Percentiles rank a stretch among this genome's conserved stretches.
Conservation (phyloP, 768 basidiomycete species). For the Phallus indusiatus region DNA sequence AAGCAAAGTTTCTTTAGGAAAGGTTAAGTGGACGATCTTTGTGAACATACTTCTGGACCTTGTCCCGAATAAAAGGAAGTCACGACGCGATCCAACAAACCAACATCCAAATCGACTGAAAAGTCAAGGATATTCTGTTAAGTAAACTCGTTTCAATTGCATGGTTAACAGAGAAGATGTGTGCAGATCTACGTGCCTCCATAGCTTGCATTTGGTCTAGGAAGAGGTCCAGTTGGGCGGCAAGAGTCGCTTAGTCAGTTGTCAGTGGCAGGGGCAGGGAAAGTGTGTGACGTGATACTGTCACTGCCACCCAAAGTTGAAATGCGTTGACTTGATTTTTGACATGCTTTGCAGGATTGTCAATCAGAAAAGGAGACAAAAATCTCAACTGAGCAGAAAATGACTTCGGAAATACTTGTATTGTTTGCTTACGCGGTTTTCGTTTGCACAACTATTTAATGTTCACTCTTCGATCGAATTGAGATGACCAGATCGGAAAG, state of each 20-base stretch:
- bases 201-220: not conserved
- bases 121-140: slow-evolving; percentile 31
- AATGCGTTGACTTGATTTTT: no score
- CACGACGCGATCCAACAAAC: slow-evolving; percentile 34
- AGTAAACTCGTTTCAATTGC: not conserved
- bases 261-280: no score
- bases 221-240: not conserved
- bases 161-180: not conserved
- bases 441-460: no score
- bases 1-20: not conserved
- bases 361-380: no score
- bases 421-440: no score
- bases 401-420: no score
- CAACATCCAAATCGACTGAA: slow-evolving; percentile 32
- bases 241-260: slow-evolving; percentile 1
- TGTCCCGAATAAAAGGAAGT: slow-evolving; percentile 32
- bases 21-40: not conserved
- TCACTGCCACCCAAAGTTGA: no score
- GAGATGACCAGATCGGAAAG: no score
- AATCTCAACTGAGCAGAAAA: no score
- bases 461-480: no score
- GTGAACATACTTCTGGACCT: slow-evolving; percentile 28
- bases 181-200: not conserved
- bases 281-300: no score
- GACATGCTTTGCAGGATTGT: no score